Evolutionary conservation across 2,329 filamentous ascomycete genomes (phyloP).

Genomic region (Epichloe gansuensis): DNA sequence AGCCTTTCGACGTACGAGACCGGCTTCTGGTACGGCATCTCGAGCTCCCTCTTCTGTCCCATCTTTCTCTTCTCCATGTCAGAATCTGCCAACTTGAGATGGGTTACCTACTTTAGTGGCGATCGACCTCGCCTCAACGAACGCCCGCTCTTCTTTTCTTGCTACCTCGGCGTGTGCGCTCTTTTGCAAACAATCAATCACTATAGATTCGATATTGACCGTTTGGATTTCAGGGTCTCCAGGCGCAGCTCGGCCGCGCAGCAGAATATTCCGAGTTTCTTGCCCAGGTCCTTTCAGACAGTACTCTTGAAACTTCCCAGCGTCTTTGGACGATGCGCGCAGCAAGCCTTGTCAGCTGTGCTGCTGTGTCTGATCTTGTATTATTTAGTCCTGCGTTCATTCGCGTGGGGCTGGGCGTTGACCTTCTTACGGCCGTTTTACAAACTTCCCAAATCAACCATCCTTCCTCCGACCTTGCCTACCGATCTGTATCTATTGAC

Average conservation of each 20-base stretch:
- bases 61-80: constrained; percentile 65
- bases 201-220: constrained; percentile 62
- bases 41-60: constrained; percentile 68
- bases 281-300: constrained; percentile 21
- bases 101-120: constrained; percentile 58
- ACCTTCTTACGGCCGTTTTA: constrained; percentile 60
- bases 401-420: constrained; percentile 59
- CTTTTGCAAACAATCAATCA: constrained; percentile 58
- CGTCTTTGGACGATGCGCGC: constrained; percentile 25
- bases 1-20: constrained; percentile 55
- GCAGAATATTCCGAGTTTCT: constrained; percentile 13
- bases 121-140: constrained; percentile 76
- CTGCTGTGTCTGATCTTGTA: constrained; percentile 46
- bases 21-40: constrained; percentile 62
- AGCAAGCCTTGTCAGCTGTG: constrained; percentile 28
- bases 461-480: constrained; percentile 46
- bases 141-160: constrained; percentile 67
- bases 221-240: constrained; percentile 32
- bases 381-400: constrained; percentile 45
- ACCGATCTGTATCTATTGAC: constrained; percentile 43
- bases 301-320: constrained; percentile 27
- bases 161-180: constrained; percentile 56
- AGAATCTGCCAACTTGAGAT: constrained; percentile 49
- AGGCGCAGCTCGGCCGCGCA: constrained; percentile 12
- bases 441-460: constrained; percentile 60